These are phyloP conservation scores for Haematococcus sp. DNA, from an alignment of 139 green algal genomes.

Conservation along the genomic window DNA sequence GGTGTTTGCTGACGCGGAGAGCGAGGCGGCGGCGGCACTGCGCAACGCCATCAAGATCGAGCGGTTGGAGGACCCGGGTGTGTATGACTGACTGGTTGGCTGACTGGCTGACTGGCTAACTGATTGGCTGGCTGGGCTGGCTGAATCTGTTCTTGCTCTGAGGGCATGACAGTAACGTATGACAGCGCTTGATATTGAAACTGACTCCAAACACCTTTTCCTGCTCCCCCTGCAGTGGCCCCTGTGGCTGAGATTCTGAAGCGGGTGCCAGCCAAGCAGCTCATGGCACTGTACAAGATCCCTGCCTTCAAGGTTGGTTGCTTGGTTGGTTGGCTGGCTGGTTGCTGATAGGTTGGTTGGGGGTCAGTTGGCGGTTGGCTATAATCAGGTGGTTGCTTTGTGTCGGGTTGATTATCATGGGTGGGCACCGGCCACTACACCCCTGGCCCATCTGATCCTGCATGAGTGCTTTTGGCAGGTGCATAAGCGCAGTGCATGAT, in stretches of 20 bases:
- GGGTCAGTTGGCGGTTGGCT: too few relatives aligned
- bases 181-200: not conserved
- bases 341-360: not conserved
- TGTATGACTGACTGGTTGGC: too few relatives aligned
- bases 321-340: not conserved
- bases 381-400: too few relatives aligned
- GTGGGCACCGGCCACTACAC: too few relatives aligned
- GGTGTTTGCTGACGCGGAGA: slow-evolving; percentile 60
- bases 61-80: slow-evolving; percentile 16
- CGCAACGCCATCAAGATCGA: slow-evolving; percentile 85
- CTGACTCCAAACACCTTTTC: not conserved
- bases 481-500: too few relatives aligned
- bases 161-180: not conserved
- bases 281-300: slow-evolving; percentile 91
- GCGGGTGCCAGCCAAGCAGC: slow-evolving; percentile 75
- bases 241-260: slow-evolving; percentile 83
- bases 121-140: too few relatives aligned
- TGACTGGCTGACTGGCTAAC: too few relatives aligned
- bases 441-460: too few relatives aligned
- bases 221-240: not conserved
- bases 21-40: slow-evolving; percentile 69
- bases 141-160: slow-evolving; percentile 14
- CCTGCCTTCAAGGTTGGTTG: slow-evolving; percentile 6
- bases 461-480: too few relatives aligned
- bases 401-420: too few relatives aligned